phyloP scores from a whole-genome alignment of 805 yeast species.

The Saturnispora diversa region DNA sequence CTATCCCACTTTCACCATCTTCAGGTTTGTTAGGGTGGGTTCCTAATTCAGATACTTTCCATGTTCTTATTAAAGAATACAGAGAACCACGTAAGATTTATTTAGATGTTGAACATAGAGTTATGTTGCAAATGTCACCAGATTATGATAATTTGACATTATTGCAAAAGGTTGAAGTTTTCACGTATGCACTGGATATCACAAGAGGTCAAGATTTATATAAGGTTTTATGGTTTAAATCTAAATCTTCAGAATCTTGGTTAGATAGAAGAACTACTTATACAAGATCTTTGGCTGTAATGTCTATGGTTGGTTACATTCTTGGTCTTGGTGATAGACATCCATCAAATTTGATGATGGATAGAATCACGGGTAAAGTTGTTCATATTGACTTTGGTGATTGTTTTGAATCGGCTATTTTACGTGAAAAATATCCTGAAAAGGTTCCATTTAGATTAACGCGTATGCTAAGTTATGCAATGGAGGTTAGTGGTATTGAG shows the following conservation, averaged over 20 bases:
- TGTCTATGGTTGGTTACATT: constrained; percentile 98
- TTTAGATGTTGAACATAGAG: constrained; percentile 86
- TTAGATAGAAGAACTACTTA: constrained; percentile 93
- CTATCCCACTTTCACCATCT: constrained; percentile 92
- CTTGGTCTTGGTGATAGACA: constrained; percentile 96
- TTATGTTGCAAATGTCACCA: constrained; percentile 97
- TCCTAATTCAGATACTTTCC: constrained; percentile 94
- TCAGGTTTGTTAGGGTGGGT: constrained; percentile 98
- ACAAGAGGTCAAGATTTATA: constrained; percentile 95
- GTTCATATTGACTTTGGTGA: constrained; percentile 98
- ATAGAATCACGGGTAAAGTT: constrained; percentile 89
- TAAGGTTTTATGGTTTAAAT: constrained; percentile 92
- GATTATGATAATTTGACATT: constrained; percentile 85
- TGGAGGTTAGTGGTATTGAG: constrained; percentile 98
- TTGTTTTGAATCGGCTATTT: constrained; percentile 95
- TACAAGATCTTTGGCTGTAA: constrained; percentile 91
- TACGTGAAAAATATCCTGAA: constrained; percentile 95
- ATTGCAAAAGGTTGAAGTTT: constrained; percentile 90
- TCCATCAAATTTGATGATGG: constrained; percentile 94
- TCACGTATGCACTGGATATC: constrained; percentile 89
- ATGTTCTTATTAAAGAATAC: constrained; percentile 82
- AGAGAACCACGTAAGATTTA: constrained; percentile 86
- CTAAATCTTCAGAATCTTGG: constrained; percentile 96
- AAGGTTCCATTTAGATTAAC: constrained; percentile 96
- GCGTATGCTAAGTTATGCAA: constrained; percentile 93